Base-by-base conservation (phyloP, 176 grass and related monocot species). In the Aegilops speltoides region DNA sequence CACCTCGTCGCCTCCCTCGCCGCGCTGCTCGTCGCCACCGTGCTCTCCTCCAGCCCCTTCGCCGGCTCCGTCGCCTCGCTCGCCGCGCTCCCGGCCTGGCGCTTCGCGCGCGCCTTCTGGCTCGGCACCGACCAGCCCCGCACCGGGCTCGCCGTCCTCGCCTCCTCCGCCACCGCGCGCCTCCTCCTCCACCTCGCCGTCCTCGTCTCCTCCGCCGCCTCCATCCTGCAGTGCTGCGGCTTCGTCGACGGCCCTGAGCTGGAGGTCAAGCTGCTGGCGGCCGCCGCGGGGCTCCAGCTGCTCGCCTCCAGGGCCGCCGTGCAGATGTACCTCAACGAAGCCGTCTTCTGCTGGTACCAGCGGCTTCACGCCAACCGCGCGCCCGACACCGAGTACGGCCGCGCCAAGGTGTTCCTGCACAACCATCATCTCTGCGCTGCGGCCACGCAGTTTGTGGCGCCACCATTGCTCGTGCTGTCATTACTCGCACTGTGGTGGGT, bases 301-400 rank as follows among this genome's bases (percentile, higher is more conserved):
- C 76, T 99, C 28, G 94, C 92, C 1, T 80, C 95, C 4, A 89
- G 97, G 56, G 77, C 87, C 6, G 84, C 89, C 85, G 89, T 99
- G 65, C 97, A 99, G 83, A 96, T 94, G 94, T 99, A 96, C 79
- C 84, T 99, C 60, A 96, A 99, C 23, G 97, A 99, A 77, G 92
- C 93, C 7, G 94, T 99, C 1, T 89, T 95, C 56, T 94, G 94
- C 87, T 99, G 97, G 94, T 99, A 99, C 72, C 94, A 99, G 87
- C 97, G 92, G 61, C 81, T 99, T 54, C 94, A 99, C 37, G 90
- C 56, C 8, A 91, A 85, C 46, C 88, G 89, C 50, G 6, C 87
- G 28, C 83, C 94, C 2, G 94, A 99, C 84, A 86, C 91, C 6
- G 94, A 94, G 79, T 99, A 99, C 23, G 97, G 92, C 54, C 90